These are phyloP conservation scores for Pyrus betulifolia DNA, from an alignment of 306 rosid species.

Conservation along the genomic window DNA sequence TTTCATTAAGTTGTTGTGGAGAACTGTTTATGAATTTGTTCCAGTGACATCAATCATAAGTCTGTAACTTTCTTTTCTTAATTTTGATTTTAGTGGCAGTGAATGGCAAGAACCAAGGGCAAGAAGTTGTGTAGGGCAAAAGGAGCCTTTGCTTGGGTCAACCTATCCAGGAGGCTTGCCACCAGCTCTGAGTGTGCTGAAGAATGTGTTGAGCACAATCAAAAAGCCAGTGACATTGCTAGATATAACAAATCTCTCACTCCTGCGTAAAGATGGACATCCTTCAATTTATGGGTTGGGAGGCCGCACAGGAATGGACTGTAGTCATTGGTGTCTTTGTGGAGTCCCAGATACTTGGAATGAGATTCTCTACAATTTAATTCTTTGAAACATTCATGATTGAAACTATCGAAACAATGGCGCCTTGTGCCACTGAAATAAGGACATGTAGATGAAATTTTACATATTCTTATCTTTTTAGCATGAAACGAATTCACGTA, in stretches of 20 bases:
- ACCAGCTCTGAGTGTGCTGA: conserved; percentile 50
- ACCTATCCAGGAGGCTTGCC: conserved; percentile 70
- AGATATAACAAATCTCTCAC: conserved; percentile 65
- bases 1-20: neutral
- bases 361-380: conserved; percentile 56
- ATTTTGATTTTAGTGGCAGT: conserved; percentile 41
- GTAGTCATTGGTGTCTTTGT: conserved; percentile 92
- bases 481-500: too few relatives aligned
- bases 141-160: conserved; percentile 48
- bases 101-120: conserved; percentile 67
- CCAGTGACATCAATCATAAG: neutral
- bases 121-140: conserved; percentile 50
- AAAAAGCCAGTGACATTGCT: conserved; percentile 57
- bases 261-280: conserved; percentile 79
- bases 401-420: too few relatives aligned
- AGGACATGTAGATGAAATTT: too few relatives aligned
- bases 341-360: conserved; percentile 99
- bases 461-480: too few relatives aligned
- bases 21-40: neutral
- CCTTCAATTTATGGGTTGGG: conserved; percentile 70
- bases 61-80: neutral
- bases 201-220: conserved; percentile 43
- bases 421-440: too few relatives aligned
- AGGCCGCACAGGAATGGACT: conserved; percentile 47
- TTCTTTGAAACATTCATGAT: conserved; percentile 22